Percentiles rank a stretch among this genome's conserved stretches.
Conservation (phyloP, 768 basidiomycete species). For the Filobasidium wieringae region DNA sequence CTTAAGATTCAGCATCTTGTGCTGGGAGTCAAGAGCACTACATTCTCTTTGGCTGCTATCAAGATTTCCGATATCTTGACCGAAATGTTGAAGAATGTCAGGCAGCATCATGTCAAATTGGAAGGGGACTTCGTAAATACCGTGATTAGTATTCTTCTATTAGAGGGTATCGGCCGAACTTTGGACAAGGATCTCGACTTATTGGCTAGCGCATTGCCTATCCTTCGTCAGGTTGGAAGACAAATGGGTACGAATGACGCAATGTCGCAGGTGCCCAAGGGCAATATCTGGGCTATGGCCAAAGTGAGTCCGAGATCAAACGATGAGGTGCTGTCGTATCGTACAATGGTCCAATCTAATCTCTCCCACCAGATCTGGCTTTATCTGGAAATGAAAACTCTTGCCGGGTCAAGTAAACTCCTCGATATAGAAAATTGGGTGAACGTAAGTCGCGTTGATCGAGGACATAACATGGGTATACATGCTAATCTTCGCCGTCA, state of each 20-base stretch:
- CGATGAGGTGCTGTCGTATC: neutral
- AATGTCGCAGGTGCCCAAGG: conserved; percentile 51
- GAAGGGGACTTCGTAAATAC: conserved; percentile 98
- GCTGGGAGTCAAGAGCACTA: conserved; percentile 83
- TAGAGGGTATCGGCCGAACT: conserved; percentile 92
- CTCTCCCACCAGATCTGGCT: conserved; percentile 61
- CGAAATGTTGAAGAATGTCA: conserved; percentile 73
- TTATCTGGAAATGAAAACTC: conserved; percentile 78
- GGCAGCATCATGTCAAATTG: conserved; percentile 92
- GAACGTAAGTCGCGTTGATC: conserved; percentile 54
- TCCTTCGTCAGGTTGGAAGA: conserved; percentile 76
- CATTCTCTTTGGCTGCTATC: conserved; percentile 92
- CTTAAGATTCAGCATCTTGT: conserved; percentile 96
- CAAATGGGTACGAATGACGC: conserved; percentile 73
- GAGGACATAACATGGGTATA: too few species aligned
- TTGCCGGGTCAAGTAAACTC: conserved; percentile 61
- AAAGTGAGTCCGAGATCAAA: conserved; percentile 51
- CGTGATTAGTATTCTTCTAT: conserved; percentile 77
- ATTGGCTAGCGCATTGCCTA: conserved; percentile 90
- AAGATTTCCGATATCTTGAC: conserved; percentile 86
- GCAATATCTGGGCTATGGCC: conserved; percentile 69
- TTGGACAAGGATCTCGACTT: conserved; percentile 83
- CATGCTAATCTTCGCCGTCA: neutral
- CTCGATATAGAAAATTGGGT: conserved; percentile 74
- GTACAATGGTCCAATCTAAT: conserved; percentile 5